phyloP scores from a whole-genome alignment of 768 basidiomycete genomes.

The Mycena polygramma region DNA sequence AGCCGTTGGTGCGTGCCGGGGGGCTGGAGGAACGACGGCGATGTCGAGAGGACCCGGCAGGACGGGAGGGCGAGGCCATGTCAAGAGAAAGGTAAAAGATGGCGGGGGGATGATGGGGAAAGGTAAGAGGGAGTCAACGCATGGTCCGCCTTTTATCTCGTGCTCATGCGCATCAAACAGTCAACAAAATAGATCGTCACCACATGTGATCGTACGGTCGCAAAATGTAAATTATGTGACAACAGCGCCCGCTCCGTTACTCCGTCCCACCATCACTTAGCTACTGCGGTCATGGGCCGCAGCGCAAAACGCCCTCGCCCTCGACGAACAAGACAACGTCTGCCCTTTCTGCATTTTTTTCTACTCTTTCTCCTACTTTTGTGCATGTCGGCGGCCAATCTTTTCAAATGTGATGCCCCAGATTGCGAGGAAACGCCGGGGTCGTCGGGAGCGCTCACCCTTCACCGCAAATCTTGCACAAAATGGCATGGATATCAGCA shows the following conservation, averaged over 20 bases:
- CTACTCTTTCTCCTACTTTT: neutral
- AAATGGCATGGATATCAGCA: slow-evolving; percentile 1
- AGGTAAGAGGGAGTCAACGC: slow-evolving; percentile 13
- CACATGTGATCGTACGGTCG: slow-evolving; percentile 13
- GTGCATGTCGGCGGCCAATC: neutral
- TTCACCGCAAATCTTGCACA: slow-evolving; percentile 2
- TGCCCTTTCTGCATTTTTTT: neutral
- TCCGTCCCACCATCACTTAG: no score
- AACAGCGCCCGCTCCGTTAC: neutral
- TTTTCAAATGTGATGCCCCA: slow-evolving; percentile 8
- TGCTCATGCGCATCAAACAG: slow-evolving; percentile 26
- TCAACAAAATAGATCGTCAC: slow-evolving; percentile 15
- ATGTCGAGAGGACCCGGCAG: neutral
- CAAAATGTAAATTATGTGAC: slow-evolving; percentile 7
- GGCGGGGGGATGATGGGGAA: neutral
- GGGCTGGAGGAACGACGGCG: neutral
- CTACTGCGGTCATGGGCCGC: neutral
- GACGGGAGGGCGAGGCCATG: neutral
- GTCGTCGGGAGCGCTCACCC: neutral
- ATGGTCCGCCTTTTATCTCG: slow-evolving; percentile 7
- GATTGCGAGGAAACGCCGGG: neutral
- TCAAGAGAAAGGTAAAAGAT: neutral
- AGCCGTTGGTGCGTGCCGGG: neutral
- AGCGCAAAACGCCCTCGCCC: neutral
- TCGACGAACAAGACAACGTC: neutral